Evolutionary conservation across 352 stramenopile species (phyloP).

Genomic region (Phytophthora colocasiae): DNA sequence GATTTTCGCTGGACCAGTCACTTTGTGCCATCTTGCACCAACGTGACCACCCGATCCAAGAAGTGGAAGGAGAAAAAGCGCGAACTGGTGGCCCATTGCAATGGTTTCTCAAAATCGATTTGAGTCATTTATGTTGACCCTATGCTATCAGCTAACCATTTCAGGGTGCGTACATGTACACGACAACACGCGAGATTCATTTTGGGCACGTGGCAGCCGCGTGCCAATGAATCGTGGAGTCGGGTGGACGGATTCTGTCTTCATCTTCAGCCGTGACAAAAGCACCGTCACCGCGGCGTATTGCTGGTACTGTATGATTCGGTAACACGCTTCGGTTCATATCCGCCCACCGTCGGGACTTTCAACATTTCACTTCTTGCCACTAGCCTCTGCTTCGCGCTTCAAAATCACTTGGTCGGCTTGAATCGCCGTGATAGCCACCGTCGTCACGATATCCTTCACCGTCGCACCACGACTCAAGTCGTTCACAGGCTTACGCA

Average conservation of each 20-base stretch:
- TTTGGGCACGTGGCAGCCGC: not conserved
- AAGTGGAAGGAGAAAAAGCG: too few species aligned
- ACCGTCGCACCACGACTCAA: constrained; percentile 87
- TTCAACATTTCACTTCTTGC: not conserved
- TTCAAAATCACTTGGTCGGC: constrained; percentile 68
- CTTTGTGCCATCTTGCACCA: too few species aligned
- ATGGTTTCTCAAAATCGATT: not conserved
- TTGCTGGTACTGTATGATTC: constrained; percentile 3
- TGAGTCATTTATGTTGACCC: constrained; percentile 27
- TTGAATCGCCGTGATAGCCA: constrained; percentile 91
- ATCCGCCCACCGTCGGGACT: not conserved
- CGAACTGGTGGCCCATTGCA: too few species aligned
- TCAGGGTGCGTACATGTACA: constrained; percentile 9
- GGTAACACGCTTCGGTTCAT: constrained; percentile 11
- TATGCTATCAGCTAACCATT: constrained; percentile 1
- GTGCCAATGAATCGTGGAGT: too few species aligned
- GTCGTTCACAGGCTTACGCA: constrained; percentile 91
- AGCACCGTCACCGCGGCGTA: too few species aligned
- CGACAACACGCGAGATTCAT: constrained; percentile 29
- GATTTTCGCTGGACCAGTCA: too few species aligned
- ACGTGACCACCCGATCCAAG: too few species aligned
- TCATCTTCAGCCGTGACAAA: not conserved
- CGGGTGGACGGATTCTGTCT: not conserved
- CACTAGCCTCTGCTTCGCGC: constrained; percentile 14
- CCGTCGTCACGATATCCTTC: constrained; percentile 92